Evolutionary conservation across 495 filamentous ascomycete genomes (phyloP).

Genomic region (Penicillium paxilli): DNA sequence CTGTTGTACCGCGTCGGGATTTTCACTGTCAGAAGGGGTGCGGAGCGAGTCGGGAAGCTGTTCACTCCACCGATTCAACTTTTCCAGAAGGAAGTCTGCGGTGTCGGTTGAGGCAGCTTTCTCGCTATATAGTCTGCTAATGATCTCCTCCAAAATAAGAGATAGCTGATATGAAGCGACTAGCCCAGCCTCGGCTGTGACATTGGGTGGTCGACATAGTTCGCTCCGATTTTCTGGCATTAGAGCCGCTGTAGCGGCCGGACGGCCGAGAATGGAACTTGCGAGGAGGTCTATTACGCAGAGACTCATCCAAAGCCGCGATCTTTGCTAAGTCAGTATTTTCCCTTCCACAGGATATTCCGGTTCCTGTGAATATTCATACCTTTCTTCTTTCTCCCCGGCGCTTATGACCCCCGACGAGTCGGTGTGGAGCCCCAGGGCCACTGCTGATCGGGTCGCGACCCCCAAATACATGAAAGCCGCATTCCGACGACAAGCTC

Average conservation of each 20-base stretch:
- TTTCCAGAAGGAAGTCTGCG: constrained; percentile 35
- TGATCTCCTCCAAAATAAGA: constrained; percentile 37
- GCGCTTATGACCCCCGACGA: constrained; percentile 11
- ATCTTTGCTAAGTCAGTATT: constrained; percentile 17
- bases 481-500: constrained; percentile 47
- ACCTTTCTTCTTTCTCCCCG: constrained; percentile 26
- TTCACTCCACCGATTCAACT: constrained; percentile 38
- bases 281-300: constrained; percentile 43
- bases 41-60: constrained; percentile 28
- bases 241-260: constrained; percentile 33
- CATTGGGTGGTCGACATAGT: background rate
- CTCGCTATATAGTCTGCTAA: constrained; percentile 31
- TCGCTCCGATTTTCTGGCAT: constrained; percentile 17
- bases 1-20: constrained; percentile 22
- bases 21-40: constrained; percentile 14
- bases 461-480: constrained; percentile 52
- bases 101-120: constrained; percentile 31
- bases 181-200: constrained; percentile 14
- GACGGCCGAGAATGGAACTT: constrained; percentile 45
- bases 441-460: constrained; percentile 42
- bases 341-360: background rate
- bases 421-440: constrained; percentile 40
- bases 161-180: constrained; percentile 38
- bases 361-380: background rate
- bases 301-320: constrained; percentile 44